phyloP scores from a whole-genome alignment of 768 basidiomycete species.

The Calocybe gangraenosa region DNA sequence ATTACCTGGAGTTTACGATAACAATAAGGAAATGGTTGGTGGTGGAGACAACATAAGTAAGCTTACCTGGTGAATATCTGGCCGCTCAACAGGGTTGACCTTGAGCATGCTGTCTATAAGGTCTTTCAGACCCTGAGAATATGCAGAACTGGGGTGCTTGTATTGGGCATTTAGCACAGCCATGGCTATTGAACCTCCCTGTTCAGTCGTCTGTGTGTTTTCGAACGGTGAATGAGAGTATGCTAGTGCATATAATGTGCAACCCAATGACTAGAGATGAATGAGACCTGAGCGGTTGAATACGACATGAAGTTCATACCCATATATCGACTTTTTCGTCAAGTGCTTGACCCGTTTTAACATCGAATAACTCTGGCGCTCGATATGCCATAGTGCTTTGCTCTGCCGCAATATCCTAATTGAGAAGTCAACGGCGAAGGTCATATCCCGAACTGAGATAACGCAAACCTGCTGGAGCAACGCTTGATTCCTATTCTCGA shows the following conservation, averaged over 20 bases:
- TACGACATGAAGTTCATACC: slow-evolving; percentile 47
- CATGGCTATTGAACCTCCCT: slow-evolving; percentile 97
- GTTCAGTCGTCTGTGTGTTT: slow-evolving; percentile 84
- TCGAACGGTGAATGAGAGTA: slow-evolving; percentile 98
- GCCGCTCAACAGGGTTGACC: slow-evolving; percentile 76
- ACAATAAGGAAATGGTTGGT: neutral
- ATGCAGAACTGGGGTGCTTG: slow-evolving; percentile 82
- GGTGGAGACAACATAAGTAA: neutral
- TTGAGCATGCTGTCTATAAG: slow-evolving; percentile 85
- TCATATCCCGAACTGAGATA: neutral
- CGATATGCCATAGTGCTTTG: slow-evolving; percentile 99
- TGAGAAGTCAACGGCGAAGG: slow-evolving; percentile 1
- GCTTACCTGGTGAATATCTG: slow-evolving; percentile 79
- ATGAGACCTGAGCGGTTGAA: neutral
- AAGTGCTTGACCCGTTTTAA: slow-evolving; percentile 81
- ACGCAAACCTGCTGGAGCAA: slow-evolving; percentile 74
- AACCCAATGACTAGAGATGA: slow-evolving; percentile 77
- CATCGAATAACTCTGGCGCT: slow-evolving; percentile 96
- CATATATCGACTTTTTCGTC: slow-evolving; percentile 98
- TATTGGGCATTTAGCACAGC: slow-evolving; percentile 93
- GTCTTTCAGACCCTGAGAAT: slow-evolving; percentile 77
- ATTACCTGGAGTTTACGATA: slow-evolving; percentile 48
- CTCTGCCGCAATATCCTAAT: slow-evolving; percentile 89
- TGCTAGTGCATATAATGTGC: slow-evolving; percentile 90
- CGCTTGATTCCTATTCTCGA: slow-evolving; percentile 84